Evolutionary conservation across 1,284 basidiomycete species (phyloP).

Genomic region (Leccinum variabile): DNA sequence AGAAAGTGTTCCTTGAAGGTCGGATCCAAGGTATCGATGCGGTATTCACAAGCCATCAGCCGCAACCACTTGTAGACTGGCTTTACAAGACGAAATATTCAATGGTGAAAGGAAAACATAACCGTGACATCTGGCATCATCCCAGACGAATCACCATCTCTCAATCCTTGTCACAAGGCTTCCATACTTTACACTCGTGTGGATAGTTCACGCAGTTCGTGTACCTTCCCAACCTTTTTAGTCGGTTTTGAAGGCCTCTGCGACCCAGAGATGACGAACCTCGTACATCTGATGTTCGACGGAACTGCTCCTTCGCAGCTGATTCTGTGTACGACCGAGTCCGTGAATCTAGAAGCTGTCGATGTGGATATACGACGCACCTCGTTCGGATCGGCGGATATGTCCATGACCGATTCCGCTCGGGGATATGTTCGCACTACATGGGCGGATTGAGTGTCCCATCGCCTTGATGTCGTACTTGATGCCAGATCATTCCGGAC

Average conservation of each 20-base stretch:
- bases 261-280: background rate
- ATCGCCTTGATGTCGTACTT: background rate
- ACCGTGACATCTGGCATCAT: too few relatives aligned
- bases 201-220: background rate
- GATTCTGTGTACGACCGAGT: too few relatives aligned
- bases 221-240: background rate
- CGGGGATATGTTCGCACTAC: too few relatives aligned
- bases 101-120: background rate
- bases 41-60: too few relatives aligned
- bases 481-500: conserved; percentile 5
- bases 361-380: background rate
- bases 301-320: background rate
- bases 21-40: too few relatives aligned
- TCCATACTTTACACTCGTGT: background rate
- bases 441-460: background rate
- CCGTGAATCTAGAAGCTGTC: background rate
- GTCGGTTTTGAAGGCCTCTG: background rate
- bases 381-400: background rate
- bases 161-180: conserved; percentile 24
- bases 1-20: too few relatives aligned
- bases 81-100: background rate
- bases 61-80: background rate
- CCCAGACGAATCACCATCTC: background rate
- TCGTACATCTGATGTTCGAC: background rate
- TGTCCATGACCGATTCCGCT: background rate